Percentiles rank a stretch among this genome's conserved stretches.
Evolutionary conservation across 78 protist genomes (phyloP).

Genomic region (Chrysochromulina parva): DNA sequence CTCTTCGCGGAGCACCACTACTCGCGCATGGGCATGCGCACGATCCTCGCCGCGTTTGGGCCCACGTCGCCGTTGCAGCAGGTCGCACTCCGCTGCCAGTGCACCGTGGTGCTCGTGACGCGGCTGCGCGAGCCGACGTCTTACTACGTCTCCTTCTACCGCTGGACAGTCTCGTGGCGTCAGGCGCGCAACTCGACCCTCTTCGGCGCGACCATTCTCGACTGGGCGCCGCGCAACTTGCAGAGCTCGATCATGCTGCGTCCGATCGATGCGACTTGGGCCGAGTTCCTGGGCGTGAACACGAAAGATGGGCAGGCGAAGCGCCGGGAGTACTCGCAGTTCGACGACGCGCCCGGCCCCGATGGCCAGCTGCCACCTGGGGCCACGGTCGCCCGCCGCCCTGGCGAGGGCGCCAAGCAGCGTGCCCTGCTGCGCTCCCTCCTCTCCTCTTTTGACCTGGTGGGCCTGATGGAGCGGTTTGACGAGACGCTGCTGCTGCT

Average conservation of each 20-base stretch:
- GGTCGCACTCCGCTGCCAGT: background rate
- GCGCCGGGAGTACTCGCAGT: background rate
- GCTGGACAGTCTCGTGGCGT: constrained; percentile 17
- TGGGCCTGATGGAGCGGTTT: background rate
- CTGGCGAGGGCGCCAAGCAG: background rate
- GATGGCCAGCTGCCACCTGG: background rate
- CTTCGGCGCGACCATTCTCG: background rate
- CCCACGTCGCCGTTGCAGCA: background rate
- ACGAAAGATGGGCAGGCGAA: background rate
- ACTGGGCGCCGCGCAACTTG: constrained; percentile 21
- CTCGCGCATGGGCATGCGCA: background rate
- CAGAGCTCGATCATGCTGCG: background rate
- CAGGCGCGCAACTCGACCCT: background rate
- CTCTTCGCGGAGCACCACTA: background rate
- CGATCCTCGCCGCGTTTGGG: background rate
- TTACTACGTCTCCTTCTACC: background rate
- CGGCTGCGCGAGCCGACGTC: background rate
- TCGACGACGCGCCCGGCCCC: background rate
- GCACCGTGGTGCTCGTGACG: background rate
- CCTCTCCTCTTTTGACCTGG: background rate
- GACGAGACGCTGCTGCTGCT: background rate
- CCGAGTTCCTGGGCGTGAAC: background rate
- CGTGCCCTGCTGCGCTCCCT: background rate
- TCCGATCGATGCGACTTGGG: background rate
- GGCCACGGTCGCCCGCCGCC: background rate